Conservation (phyloP, 2,329 filamentous ascomycete species). For the Thielaviopsis populi region DNA sequence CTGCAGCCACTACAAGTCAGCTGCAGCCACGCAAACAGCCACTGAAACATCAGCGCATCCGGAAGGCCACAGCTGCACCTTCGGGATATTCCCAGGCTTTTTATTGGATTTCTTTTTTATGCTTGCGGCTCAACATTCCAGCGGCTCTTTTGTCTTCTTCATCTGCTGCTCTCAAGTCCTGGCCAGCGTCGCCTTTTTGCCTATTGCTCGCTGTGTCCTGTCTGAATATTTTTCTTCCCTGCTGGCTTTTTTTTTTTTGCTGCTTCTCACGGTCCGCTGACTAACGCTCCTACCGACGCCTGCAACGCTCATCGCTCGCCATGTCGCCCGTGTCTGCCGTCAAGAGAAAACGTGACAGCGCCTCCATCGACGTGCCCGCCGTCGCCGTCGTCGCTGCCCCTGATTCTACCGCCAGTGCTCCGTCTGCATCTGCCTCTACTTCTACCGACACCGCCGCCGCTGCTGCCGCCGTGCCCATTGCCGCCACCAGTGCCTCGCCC, state of each 20-base stretch:
- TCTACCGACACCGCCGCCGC: conserved; percentile 30
- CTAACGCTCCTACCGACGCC: background rate
- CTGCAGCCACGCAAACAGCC: background rate
- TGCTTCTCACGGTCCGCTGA: background rate
- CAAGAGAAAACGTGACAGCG: conserved; percentile 60
- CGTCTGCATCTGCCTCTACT: conserved; percentile 25
- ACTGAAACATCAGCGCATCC: background rate
- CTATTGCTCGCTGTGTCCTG: background rate
- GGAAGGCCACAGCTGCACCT: background rate
- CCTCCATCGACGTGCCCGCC: background rate
- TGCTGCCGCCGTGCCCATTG: background rate
- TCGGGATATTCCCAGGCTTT: too few relatives aligned
- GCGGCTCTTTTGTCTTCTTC: background rate
- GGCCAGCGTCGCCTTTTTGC: background rate
- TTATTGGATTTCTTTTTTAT: background rate
- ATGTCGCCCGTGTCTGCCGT: conserved; percentile 41
- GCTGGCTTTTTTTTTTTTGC: background rate
- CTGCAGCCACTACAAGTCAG: background rate
- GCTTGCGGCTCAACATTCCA: background rate
- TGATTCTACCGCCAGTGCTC: background rate
- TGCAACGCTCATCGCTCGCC: conserved; percentile 17
- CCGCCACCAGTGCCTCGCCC: conserved; percentile 27
- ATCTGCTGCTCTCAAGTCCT: too few relatives aligned
- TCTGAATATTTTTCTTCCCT: background rate
- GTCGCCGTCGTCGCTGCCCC: background rate